Evolutionary conservation across 257 asterid genomes (phyloP), one percentile per base, ranked within the genome.

Genomic region (Anisodus acutangulus): DNA sequence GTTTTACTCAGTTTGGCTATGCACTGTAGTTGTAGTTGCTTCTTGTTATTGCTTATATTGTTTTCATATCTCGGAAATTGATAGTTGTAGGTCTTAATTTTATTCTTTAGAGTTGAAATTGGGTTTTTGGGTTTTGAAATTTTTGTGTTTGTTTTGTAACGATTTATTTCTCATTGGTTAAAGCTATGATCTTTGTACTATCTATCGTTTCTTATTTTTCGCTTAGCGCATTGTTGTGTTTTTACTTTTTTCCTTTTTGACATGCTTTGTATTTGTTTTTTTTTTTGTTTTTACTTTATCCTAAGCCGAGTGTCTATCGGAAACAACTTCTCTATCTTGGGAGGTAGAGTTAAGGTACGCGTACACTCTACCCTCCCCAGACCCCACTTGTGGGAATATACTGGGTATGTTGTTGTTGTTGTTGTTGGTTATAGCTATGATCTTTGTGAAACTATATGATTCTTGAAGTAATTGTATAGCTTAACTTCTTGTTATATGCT

Each of bases 361-460:
- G 35, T 31, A 31, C 35, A 31, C 35, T 31, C 35, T 31, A 31
- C 35, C 35, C 35, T 31, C 35, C 2, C 2, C 35, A 31, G 1
- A 31, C 35, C 35, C 35, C 35, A 31, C 35, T 31, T 31, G 1
- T 31, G 35, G 35, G 35, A 26, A 26, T 26, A 26, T 26, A 26
- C 31, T 26, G 31, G 1, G 31, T 26, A 26, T 26, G 31, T 26
- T 26, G 31, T 26, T 26, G 31, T n/a, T n/a, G n/a, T n/a, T n/a
- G n/a, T n/a, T n/a, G n/a, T 62, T 63, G n/a, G 43, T 70, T 83
- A 41, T 37, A 68, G 78, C 54, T 84, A 35, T 58, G 49, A n/a
- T 43, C 59, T 88, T 86, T 81, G 6, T 13, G 47, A 11, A 53
- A 16, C 43, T 80, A 2, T 31, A 35, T 67, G 85, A 82, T 83